phyloP scores from a whole-genome alignment of 2,329 filamentous ascomycete genomes.

The Colletotrichum sp. region DNA sequence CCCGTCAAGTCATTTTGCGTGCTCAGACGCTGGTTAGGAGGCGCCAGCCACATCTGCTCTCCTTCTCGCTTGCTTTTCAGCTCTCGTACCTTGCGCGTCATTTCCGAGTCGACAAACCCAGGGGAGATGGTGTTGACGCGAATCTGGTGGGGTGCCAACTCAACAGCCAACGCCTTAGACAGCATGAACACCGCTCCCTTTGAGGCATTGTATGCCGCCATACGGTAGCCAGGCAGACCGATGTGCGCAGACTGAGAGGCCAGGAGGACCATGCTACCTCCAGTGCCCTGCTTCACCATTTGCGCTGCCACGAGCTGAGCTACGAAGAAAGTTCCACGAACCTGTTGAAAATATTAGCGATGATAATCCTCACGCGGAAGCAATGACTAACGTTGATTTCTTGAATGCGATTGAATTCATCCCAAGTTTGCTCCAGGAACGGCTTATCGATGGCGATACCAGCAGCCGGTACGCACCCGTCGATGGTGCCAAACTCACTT shows the following conservation, averaged over 20 bases:
- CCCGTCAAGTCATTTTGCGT: constrained; percentile 46
- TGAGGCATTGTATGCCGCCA: constrained; percentile 48
- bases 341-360: constrained; percentile 25
- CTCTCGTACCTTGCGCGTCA: constrained; percentile 35
- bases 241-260: constrained; percentile 42
- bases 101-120: constrained; percentile 41
- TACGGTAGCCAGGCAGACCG: constrained; percentile 38
- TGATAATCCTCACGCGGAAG: not conserved
- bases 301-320: constrained; percentile 43
- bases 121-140: constrained; percentile 44
- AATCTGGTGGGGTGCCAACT: constrained; percentile 40
- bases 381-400: constrained; percentile 42
- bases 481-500: constrained; percentile 29
- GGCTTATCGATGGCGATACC: constrained; percentile 49
- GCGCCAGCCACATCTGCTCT: constrained; percentile 41
- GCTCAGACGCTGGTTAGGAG: constrained; percentile 43
- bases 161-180: constrained; percentile 40
- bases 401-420: constrained; percentile 43
- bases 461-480: constrained; percentile 37
- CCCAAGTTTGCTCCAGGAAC: constrained; percentile 48
- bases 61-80: constrained; percentile 36
- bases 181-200: constrained; percentile 47
- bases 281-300: constrained; percentile 41
- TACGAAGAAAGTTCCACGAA: constrained; percentile 46
- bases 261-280: constrained; percentile 44